Evolutionary conservation across 768 basidiomycete species (phyloP), one percentile per base, ranked within the genome.

Genomic region (Paxillus rubicundulus): DNA sequence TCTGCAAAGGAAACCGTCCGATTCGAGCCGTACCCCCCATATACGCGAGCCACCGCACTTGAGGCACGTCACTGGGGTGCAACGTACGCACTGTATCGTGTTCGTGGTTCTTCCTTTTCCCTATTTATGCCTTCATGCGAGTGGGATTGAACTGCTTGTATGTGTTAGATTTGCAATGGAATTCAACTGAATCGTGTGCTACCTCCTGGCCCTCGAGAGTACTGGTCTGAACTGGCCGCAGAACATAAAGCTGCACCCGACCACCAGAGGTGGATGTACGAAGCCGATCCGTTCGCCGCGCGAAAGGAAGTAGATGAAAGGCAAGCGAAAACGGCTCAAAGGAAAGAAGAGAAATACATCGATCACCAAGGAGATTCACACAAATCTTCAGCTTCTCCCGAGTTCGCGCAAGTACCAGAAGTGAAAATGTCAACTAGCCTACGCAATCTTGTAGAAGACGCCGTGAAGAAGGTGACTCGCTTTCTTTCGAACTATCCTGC

Each of bases 61-160:
- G 91, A 96, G 70, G 92, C 93, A 27, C 87, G 86, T 49, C 94
- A 97, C 64, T 94, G 89, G 86, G 92, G 86, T 36, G 92, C 92
- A 14, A 87, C 86, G 3, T 92, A 89, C 61, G 89, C 89, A 37
- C 71, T 96, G 48, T 89, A 93, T 69, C 84, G 92, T 60, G 92
- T 94, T 71, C 72, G 87, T 84, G 45, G 49, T 47, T 50, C 30
- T 30, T 36, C 37, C 27, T 18, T 53, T 38, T 47, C 8, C 24
- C 14, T n/a, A 28, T 37, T 24, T n/a, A 28, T 24, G 45, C 17
- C 9, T 28, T 13, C 24, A 12, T 34, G 3, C 18, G 24, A 17
- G 18, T 43, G 28, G 41, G 43, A 45, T 53, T 55, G 44, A 61
- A 68, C 17, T 1, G 16, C 48, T 54, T 62, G 57, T 67, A 67